Evolutionary conservation across 2,329 filamentous ascomycete genomes (phyloP).

Genomic region (Orbilia quercus): DNA sequence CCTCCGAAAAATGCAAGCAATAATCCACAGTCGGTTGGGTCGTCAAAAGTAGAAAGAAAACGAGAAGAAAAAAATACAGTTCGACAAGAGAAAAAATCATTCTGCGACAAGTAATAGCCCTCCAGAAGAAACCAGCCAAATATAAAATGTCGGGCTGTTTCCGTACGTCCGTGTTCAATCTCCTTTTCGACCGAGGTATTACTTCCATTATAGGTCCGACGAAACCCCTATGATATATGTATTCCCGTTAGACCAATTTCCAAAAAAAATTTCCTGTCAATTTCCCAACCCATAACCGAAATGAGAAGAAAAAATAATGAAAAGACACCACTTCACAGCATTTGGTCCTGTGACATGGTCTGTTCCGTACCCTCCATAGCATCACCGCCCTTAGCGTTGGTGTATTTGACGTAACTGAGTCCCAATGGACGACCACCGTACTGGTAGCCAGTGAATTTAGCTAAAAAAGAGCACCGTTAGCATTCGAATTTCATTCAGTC

Average conservation of each 20-base stretch:
- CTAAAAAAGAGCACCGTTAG: slow-evolving; percentile 63
- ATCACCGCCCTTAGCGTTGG: slow-evolving; percentile 75
- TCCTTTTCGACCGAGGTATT: background rate
- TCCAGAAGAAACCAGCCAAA: slow-evolving; percentile 5
- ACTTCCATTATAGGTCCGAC: slow-evolving; percentile 31
- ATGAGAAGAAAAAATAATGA: slow-evolving; percentile 12
- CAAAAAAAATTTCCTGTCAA: slow-evolving; percentile 14
- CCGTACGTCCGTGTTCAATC: background rate
- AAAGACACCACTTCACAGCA: slow-evolving; percentile 74
- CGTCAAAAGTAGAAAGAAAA: slow-evolving; percentile 13
- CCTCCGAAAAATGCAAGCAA: slow-evolving; percentile 51
- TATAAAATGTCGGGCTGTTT: slow-evolving; percentile 5
- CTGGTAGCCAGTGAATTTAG: slow-evolving; percentile 97
- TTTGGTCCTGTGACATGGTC: slow-evolving; percentile 94
- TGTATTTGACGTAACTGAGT: slow-evolving; percentile 92
- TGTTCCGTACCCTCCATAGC: slow-evolving; percentile 85
- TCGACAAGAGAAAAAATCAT: slow-evolving; percentile 32
- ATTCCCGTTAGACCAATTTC: slow-evolving; percentile 44
- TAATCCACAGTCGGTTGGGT: slow-evolving; percentile 38
- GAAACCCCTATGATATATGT: slow-evolving; percentile 40
- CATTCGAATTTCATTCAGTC: slow-evolving; percentile 1
- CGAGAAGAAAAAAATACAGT: slow-evolving; percentile 1
- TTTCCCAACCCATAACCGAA: slow-evolving; percentile 10
- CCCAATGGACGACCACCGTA: slow-evolving; percentile 95
- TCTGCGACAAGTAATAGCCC: slow-evolving; percentile 8